Evolutionary conservation across 495 filamentous ascomycete species (phyloP), one percentile per base, ranked within the genome.

Genomic region (Parmelia sp.): DNA sequence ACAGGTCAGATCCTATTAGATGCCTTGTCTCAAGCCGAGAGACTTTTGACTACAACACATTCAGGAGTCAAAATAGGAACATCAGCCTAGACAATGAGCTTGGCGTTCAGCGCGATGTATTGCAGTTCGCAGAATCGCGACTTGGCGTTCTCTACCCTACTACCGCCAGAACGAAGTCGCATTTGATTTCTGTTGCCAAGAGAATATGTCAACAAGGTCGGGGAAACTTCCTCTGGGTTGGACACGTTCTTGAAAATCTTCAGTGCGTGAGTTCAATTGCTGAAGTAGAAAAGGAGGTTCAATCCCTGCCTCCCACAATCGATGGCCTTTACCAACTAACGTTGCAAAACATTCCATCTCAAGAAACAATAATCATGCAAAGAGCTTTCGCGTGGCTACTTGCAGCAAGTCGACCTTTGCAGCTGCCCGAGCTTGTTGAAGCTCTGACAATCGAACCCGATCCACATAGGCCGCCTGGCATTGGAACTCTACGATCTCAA

Each of bases 21-120:
- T 60, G 58, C 31, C 25, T 39, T 1, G 45, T 60, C 12, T 60
- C 58, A 27, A 60, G 37, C n/a, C 58, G 39, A 42, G 39, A 42
- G 39, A 44, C 14, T 12, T 40, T 17, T 9, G 23, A 15, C 12
- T 42, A 10, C 10, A 33, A 4, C 4, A 14, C 23, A 40, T 17
- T 15, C 31, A 37, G 36, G 12, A 33, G 56, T 21, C 25, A n/a
- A 23, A 0, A 0, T n/a, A 17, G 25, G 15, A 27, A 60, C 9
- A 60, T 60, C 23, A 42, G 31, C 11, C 45, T 60, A 23, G 37
- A 44, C 29, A 27, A 8, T 14, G 37, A 60, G 58, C 58, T 39
- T 31, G 58, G 39, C 39, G 21, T 44, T 15, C 58, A 42, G n/a
- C 36, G 39, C 9, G 58, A 60, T 45, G n/a, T 60, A 17, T 17